Evolutionary conservation across 2,329 filamentous ascomycete species (phyloP).

Genomic region (Alternaria arbusti): DNA sequence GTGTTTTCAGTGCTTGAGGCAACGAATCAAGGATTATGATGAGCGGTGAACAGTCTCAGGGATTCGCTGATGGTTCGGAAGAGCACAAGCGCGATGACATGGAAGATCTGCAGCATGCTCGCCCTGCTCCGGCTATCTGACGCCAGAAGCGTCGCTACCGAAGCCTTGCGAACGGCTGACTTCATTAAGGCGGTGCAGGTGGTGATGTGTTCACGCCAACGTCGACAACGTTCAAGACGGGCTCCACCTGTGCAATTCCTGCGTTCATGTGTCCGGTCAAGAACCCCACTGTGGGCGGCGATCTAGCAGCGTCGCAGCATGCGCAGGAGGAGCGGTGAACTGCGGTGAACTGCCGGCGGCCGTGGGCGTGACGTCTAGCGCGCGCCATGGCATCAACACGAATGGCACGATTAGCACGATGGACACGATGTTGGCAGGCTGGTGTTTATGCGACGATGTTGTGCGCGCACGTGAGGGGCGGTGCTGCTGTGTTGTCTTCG

Average conservation of each 20-base stretch:
- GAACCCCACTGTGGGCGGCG: slow-evolving; percentile 22
- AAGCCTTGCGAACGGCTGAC: slow-evolving; percentile 47
- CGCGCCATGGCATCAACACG: slow-evolving; percentile 13
- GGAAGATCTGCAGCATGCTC: slow-evolving; percentile 50
- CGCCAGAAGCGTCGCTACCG: slow-evolving; percentile 44
- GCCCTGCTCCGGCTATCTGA: slow-evolving; percentile 45
- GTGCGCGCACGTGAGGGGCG: slow-evolving; percentile 39
- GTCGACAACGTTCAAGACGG: slow-evolving; percentile 20
- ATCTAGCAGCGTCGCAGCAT: slow-evolving; percentile 20
- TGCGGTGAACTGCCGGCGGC: slow-evolving; percentile 45
- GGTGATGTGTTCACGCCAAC: slow-evolving; percentile 46
- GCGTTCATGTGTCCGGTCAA: slow-evolving; percentile 20
- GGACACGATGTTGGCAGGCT: slow-evolving; percentile 24
- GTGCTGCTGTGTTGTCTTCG: slow-evolving; percentile 37
- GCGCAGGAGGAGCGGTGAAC: slow-evolving; percentile 39
- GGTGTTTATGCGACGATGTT: slow-evolving; percentile 26
- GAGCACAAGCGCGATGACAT: slow-evolving; percentile 48
- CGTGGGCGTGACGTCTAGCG: slow-evolving; percentile 31
- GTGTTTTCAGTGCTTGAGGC: slow-evolving; percentile 29
- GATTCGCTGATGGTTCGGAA: slow-evolving; percentile 41
- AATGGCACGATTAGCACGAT: not conserved
- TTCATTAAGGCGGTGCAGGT: slow-evolving; percentile 44
- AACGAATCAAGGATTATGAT: slow-evolving; percentile 41
- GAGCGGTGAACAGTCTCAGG: slow-evolving; percentile 49
- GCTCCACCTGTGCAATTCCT: slow-evolving; percentile 18